A percentile compares a stretch with the other conserved stretches of the same genome.
Evolutionary conservation across 1,284 basidiomycete species (phyloP).

Genomic region (Fistulinella cinereoalba): DNA sequence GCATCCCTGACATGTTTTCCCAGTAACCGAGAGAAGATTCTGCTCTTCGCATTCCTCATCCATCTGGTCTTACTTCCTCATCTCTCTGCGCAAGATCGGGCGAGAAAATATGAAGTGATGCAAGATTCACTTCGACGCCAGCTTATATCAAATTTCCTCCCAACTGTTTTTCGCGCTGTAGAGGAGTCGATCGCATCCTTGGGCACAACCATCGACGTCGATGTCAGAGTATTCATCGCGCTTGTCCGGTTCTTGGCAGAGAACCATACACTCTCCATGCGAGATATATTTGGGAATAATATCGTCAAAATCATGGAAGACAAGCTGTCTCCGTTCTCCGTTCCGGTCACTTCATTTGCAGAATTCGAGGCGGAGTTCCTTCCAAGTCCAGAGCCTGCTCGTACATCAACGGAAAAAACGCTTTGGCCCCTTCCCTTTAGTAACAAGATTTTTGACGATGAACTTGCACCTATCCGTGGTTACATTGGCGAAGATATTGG

Average conservation of each 20-base stretch:
- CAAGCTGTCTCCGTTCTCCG: constrained; percentile 27
- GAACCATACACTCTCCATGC: constrained; percentile 19
- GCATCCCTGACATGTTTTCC: constrained; percentile 8
- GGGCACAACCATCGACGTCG: constrained; percentile 40
- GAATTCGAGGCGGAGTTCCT: constrained; percentile 22
- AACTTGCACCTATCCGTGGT: constrained; percentile 39
- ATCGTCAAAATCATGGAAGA: constrained; percentile 22
- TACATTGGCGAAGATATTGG: constrained; percentile 28
- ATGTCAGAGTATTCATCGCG: constrained; percentile 50
- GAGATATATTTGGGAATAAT: constrained; percentile 34
- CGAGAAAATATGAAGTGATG: constrained; percentile 34
- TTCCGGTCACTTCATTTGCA: constrained; percentile 26
- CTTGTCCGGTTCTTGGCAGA: constrained; percentile 37
- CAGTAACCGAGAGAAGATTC: constrained; percentile 11
- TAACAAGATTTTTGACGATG: constrained; percentile 49
- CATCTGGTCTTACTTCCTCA: constrained; percentile 45
- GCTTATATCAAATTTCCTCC: constrained; percentile 40
- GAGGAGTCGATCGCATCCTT: constrained; percentile 26
- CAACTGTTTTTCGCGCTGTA: constrained; percentile 32
- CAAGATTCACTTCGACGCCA: constrained; percentile 27
- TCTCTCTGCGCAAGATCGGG: constrained; percentile 45
- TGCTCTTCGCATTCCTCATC: constrained; percentile 38
- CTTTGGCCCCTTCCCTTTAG: constrained; percentile 48
- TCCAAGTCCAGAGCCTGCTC: background rate
- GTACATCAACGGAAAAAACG: constrained; percentile 6